phyloP scores from a whole-genome alignment of 2,329 filamentous ascomycete species.

The Botrytis elliptica region DNA sequence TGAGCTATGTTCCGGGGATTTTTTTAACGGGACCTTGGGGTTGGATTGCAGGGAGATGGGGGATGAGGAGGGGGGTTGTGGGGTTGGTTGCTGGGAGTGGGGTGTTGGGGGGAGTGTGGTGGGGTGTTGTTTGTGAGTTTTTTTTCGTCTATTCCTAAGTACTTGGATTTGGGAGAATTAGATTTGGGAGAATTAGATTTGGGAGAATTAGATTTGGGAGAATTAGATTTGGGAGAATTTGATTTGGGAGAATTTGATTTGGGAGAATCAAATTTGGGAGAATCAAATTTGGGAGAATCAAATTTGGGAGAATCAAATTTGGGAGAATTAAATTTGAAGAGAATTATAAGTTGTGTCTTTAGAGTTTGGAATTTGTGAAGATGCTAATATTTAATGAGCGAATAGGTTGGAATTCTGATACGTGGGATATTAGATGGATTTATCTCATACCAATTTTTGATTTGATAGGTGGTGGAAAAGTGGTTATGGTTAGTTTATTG shows the following conservation, averaged over 20 bases:
- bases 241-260: no score
- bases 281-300: no score
- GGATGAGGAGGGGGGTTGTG: neutral
- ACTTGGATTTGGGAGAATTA: no score
- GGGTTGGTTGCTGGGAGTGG: neutral
- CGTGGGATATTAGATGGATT: neutral
- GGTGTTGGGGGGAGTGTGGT: neutral
- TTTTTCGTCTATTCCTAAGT: neutral
- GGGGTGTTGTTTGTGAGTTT: neutral
- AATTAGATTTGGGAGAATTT: no score
- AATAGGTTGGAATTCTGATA: slow-evolving; percentile 3
- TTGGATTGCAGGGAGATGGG: neutral
- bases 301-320: no score
- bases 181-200: no score
- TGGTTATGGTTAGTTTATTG: neutral
- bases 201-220: no score
- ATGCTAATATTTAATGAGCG: neutral
- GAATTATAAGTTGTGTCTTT: neutral
- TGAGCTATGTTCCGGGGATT: neutral
- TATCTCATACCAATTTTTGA: neutral
- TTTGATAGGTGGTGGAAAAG: neutral
- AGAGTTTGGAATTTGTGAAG: neutral
- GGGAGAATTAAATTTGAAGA: no score
- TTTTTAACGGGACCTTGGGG: neutral
- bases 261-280: no score